phyloP scores from a whole-genome alignment of 805 yeast genomes.

The Kregervanrija fluxuum region DNA sequence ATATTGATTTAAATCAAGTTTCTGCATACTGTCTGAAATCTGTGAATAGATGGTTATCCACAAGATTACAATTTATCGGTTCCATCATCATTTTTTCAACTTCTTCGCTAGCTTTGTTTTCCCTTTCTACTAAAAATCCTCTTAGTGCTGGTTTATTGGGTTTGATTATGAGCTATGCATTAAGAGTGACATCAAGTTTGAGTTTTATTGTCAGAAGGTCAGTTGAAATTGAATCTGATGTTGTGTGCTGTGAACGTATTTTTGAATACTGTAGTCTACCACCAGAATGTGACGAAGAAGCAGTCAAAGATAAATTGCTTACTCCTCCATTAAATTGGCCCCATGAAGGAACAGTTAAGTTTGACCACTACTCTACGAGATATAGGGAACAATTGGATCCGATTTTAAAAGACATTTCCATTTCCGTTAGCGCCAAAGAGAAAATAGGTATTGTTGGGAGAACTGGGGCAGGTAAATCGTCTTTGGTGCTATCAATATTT shows the following conservation, averaged over 20 bases:
- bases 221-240: constrained; percentile 56
- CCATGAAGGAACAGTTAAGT: constrained; percentile 38
- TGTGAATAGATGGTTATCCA: constrained; percentile 59
- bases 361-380: constrained; percentile 47
- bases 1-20: constrained; percentile 42
- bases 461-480: constrained; percentile 72
- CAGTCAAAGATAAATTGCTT: constrained; percentile 28
- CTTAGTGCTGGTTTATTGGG: constrained; percentile 57
- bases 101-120: constrained; percentile 37
- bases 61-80: constrained; percentile 56
- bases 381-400: constrained; percentile 55
- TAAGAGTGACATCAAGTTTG: constrained; percentile 47
- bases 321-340: constrained; percentile 49
- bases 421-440: constrained; percentile 46
- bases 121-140: constrained; percentile 33
- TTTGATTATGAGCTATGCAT: constrained; percentile 55
- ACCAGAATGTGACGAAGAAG: constrained; percentile 65
- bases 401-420: constrained; percentile 41
- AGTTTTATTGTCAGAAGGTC: constrained; percentile 51
- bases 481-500: constrained; percentile 54
- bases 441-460: constrained; percentile 72
- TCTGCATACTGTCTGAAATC: constrained; percentile 44
- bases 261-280: constrained; percentile 74
- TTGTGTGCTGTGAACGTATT: constrained; percentile 86
- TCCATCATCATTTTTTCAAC: constrained; percentile 46